Evolutionary conservation across 1,284 basidiomycete genomes (phyloP), one percentile per base, ranked within the genome.

Genomic region (Melampsora americana): DNA sequence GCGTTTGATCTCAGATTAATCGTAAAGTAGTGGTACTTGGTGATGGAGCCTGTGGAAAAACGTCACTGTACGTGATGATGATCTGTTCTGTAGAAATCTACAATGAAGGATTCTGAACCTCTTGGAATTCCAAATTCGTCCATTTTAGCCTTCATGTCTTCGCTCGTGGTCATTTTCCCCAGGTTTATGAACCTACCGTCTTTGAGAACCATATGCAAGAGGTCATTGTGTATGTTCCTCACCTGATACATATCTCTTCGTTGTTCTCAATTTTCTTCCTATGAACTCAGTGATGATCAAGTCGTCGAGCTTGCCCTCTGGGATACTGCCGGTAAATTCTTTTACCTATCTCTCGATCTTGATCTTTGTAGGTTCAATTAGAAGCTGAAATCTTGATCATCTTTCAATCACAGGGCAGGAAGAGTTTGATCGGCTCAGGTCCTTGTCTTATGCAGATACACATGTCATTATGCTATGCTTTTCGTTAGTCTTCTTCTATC

Each of bases 401-500:
- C 32, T 72, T 61, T 82, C 32, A 44, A 18, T 39, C 26, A 35
- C 1, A 93, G 94, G 92, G 30, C 93, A 96, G 83, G 95, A 98
- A 85, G 95, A 97, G 80, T 97, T 97, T 82, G 95, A 96, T 82
- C 86, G 93, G 66, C 84, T 98, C 72, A 87, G 95, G 65, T 93
- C 92, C 20, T 84, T 98, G 35, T 92, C 90, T 46, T 98, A 97
- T 82, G 91, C 94, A 2, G 94, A 97, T 82, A 96, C 94, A 0
- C 92, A 97, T 84, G 90, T 96, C 4, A 67, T 97, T 78, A 90
- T 96, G 90, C 86, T 95, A 44, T 96, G 94, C 84, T 96, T 95
- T 83, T 94, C 93, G 44, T 92, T 92, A 65, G 69, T 48, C 59
- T 53, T 50, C 12, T 23, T 50, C 20, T 67, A 7, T 56, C 6